These are phyloP conservation scores for Pseudotulostoma volvatum DNA, from an alignment of 495 filamentous ascomycete species.

Conservation along the genomic window DNA sequence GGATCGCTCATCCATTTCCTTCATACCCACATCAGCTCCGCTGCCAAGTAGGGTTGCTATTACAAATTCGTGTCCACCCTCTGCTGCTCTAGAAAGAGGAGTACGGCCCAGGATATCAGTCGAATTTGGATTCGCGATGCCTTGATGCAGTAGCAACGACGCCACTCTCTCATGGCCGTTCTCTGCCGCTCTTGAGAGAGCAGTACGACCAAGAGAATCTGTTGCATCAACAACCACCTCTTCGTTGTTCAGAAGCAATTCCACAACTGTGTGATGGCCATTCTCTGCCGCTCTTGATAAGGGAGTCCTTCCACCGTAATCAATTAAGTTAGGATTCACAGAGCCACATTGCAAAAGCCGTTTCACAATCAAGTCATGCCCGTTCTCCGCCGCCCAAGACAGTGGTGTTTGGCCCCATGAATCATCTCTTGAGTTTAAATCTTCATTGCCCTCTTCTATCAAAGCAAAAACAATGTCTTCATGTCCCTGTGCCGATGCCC, in stretches of 20 bases:
- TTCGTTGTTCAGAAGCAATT: slow-evolving; percentile 5
- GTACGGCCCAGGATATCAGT: slow-evolving; percentile 4
- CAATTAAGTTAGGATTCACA: slow-evolving; percentile 2
- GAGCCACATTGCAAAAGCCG: slow-evolving; percentile 3
- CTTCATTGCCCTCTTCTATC: too few species aligned
- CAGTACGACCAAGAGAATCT: slow-evolving; percentile 7
- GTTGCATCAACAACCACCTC: slow-evolving; percentile 1
- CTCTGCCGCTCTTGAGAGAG: slow-evolving; percentile 8
- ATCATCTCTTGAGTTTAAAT: too few species aligned
- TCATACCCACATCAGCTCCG: background rate
- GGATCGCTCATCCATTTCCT: background rate
- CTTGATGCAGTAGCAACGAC: slow-evolving; percentile 5
- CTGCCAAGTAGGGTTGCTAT: slow-evolving; percentile 4
- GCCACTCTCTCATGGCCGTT: slow-evolving; percentile 7
- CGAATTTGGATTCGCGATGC: slow-evolving; percentile 4
- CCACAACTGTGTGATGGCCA: slow-evolving; percentile 5
- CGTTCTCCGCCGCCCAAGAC: slow-evolving; percentile 6
- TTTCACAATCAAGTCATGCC: slow-evolving; percentile 3
- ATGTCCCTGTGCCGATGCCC: too few species aligned
- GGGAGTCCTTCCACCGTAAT: slow-evolving; percentile 7
- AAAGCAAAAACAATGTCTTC: too few species aligned
- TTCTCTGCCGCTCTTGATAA: slow-evolving; percentile 9
- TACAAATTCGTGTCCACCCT: slow-evolving; percentile 3
- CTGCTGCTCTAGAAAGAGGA: slow-evolving; percentile 7
- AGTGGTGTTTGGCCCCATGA: too few species aligned